Percentiles rank a stretch among this genome's conserved stretches.
Evolutionary conservation across 73 alveolate genomes (phyloP).

Genomic region (Blepharisma japonicum): DNA sequence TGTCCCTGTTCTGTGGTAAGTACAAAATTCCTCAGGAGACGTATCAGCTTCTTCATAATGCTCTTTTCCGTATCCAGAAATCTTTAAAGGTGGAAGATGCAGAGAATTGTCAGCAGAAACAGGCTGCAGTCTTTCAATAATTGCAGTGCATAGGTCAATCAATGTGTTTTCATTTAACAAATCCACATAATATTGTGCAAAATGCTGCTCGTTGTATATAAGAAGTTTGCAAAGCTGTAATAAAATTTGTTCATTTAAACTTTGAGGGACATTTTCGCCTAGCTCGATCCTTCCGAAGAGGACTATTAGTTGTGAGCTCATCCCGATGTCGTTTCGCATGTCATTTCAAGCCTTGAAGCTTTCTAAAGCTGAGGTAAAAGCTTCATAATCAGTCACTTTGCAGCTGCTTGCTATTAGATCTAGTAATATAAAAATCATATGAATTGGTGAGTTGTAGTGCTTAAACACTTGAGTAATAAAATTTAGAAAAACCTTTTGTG

Average conservation of each 20-base stretch:
- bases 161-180: not conserved
- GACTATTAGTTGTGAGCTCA: no score
- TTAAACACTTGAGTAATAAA: not conserved
- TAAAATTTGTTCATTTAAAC: not conserved
- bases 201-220: not conserved
- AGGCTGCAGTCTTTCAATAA: not conserved
- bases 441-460: no score
- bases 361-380: no score
- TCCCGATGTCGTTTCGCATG: no score
- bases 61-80: conserved; percentile 26
- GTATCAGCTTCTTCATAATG: conserved; percentile 3
- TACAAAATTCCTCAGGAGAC: conserved; percentile 32
- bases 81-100: not conserved
- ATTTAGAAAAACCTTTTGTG: conserved; percentile 8
- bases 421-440: no score
- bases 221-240: not conserved
- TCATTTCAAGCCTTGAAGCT: no score
- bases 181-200: not conserved
- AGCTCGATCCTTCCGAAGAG: no score
- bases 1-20: conserved; percentile 39
- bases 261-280: no score
- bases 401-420: no score
- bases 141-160: conserved; percentile 10
- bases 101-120: not conserved
- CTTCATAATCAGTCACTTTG: no score